Percentiles rank a stretch among this genome's conserved stretches.
These are phyloP conservation scores for Pichia sp. DNA, from an alignment of 1,139 yeast species.

Conservation along the genomic window DNA sequence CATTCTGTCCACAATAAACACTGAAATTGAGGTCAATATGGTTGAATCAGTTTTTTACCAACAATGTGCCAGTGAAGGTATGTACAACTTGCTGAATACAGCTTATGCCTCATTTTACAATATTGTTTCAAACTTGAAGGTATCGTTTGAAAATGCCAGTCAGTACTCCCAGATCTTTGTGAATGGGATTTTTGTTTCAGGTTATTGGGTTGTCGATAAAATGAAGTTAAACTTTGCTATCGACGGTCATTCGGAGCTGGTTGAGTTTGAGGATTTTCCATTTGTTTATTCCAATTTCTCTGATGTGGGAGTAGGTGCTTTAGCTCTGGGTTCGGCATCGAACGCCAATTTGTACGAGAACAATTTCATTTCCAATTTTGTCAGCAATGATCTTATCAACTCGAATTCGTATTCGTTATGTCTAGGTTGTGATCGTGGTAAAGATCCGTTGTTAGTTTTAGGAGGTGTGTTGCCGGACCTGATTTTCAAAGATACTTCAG, in stretches of 20 bases:
- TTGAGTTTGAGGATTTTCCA: slow-evolving; percentile 14
- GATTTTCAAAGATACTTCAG: slow-evolving; percentile 14
- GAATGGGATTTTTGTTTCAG: slow-evolving; percentile 15
- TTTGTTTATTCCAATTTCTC: slow-evolving; percentile 34
- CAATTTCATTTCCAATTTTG: slow-evolving; percentile 31
- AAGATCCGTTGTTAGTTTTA: slow-evolving; percentile 34
- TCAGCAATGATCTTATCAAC: slow-evolving; percentile 31
- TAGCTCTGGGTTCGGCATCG: slow-evolving; percentile 44
- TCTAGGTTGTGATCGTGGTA: slow-evolving; percentile 27
- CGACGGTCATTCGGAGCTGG: background rate
- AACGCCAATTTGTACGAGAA: slow-evolving; percentile 7
- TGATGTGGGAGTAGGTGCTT: slow-evolving; percentile 40
- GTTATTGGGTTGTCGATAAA: slow-evolving; percentile 19
- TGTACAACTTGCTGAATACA: slow-evolving; percentile 14
- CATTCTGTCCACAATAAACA: no score
- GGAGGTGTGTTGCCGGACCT: slow-evolving; percentile 49
- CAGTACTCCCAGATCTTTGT: slow-evolving; percentile 6
- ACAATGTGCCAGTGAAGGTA: slow-evolving; percentile 10
- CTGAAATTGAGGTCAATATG: background rate
- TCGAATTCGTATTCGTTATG: slow-evolving; percentile 51
- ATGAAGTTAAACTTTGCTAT: slow-evolving; percentile 6
- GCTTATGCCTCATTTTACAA: slow-evolving; percentile 4
- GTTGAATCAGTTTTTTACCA: background rate
- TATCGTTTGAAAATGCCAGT: slow-evolving; percentile 8
- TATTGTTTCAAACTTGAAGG: slow-evolving; percentile 1